Conservation (phyloP, 495 filamentous ascomycete genomes). For the Pseudevernia furfuracea region DNA sequence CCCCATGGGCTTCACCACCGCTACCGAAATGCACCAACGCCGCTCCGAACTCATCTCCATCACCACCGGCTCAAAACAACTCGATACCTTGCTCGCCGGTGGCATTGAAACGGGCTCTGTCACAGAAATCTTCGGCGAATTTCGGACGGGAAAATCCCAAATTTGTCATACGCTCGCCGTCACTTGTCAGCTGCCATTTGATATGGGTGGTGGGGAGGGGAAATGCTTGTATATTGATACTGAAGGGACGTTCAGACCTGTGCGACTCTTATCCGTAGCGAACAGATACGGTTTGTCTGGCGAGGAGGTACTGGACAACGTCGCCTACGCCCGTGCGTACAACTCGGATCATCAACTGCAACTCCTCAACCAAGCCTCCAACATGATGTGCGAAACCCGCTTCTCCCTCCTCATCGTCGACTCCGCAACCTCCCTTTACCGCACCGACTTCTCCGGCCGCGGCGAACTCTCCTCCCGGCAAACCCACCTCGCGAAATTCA, state of each 20-base stretch:
- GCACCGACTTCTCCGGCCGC: slow-evolving; percentile 90
- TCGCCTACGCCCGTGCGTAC: slow-evolving; percentile 94
- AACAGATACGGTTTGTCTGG: slow-evolving; percentile 90
- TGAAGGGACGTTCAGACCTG: slow-evolving; percentile 92
- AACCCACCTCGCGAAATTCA: slow-evolving; percentile 92
- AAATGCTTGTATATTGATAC: slow-evolving; percentile 99
- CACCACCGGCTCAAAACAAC: slow-evolving; percentile 92
- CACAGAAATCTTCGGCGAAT: slow-evolving; percentile 98
- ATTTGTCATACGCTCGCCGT: slow-evolving; percentile 98
- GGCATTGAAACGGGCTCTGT: slow-evolving; percentile 95
- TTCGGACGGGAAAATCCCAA: slow-evolving; percentile 94
- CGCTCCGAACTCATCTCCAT: slow-evolving; percentile 95
- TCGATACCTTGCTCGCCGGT: slow-evolving; percentile 90
- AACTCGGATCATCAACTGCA: slow-evolving; percentile 97
- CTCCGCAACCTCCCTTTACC: slow-evolving; percentile 87
- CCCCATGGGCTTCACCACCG: slow-evolving; percentile 97
- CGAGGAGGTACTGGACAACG: slow-evolving; percentile 95
- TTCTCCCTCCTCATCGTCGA: slow-evolving; percentile 95
- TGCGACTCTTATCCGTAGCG: slow-evolving; percentile 82
- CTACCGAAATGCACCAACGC: slow-evolving; percentile 98
- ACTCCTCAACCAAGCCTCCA: slow-evolving; percentile 84
- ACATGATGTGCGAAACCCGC: slow-evolving; percentile 98
- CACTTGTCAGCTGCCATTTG: slow-evolving; percentile 93
- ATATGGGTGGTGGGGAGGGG: slow-evolving; percentile 97
- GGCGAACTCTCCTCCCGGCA: slow-evolving; percentile 87